Evolutionary conservation across 192 early-diverging fungal species (phyloP).

Genomic region (Coemansia pectinata): DNA sequence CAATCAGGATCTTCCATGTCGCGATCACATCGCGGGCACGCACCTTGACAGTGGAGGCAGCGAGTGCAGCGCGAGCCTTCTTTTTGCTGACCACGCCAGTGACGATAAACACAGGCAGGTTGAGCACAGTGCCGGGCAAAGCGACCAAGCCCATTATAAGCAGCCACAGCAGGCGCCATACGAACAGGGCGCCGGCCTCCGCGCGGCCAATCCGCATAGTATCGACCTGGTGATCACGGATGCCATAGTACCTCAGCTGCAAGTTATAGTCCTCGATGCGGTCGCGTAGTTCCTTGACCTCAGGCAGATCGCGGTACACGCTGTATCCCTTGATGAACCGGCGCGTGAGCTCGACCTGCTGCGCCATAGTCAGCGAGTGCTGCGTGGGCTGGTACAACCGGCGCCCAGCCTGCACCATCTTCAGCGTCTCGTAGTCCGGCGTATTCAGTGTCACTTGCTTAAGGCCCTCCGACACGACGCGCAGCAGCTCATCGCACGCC

Average conservation of each 20-base stretch:
- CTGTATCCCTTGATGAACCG: conserved; percentile 85
- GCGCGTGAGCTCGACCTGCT: conserved; percentile 87
- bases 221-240: conserved; percentile 95
- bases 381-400: conserved; percentile 88
- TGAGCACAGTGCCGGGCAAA: conserved; percentile 77
- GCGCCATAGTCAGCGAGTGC: conserved; percentile 80
- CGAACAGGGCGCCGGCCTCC: conserved; percentile 66
- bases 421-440: conserved; percentile 81
- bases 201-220: conserved; percentile 68
- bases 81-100: conserved; percentile 49
- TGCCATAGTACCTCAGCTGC: conserved; percentile 87
- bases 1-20: conserved; percentile 91
- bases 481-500: conserved; percentile 79
- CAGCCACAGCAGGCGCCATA: conserved; percentile 70
- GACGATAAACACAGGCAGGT: conserved; percentile 52
- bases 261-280: conserved; percentile 84
- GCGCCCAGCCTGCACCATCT: conserved; percentile 91
- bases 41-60: conserved; percentile 92
- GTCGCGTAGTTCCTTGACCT: conserved; percentile 74
- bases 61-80: conserved; percentile 71
- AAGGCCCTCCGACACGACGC: conserved; percentile 74
- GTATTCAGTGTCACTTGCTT: conserved; percentile 92
- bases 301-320: conserved; percentile 78
- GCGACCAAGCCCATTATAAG: conserved; percentile 72
- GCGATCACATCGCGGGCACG: conserved; percentile 92